Evolutionary conservation across 495 filamentous ascomycete genomes (phyloP).

Genomic region (Neurospora sp.): DNA sequence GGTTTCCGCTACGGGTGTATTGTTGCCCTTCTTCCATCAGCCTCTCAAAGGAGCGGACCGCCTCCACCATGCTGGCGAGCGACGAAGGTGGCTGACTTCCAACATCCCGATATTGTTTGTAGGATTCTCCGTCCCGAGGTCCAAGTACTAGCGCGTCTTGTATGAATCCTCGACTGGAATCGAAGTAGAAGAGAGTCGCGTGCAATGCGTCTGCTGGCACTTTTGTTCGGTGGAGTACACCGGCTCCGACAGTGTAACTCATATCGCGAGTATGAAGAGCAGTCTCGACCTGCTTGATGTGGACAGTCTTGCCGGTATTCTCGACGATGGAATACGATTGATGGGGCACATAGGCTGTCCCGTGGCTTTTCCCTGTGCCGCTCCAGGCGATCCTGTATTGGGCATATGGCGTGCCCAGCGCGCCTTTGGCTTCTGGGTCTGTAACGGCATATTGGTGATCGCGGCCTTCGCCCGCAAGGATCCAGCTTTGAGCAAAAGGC

Average conservation of each 20-base stretch:
- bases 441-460: slow-evolving; percentile 6
- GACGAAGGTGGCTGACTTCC: slow-evolving; percentile 1
- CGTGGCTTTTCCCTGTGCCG: slow-evolving; percentile 4
- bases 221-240: slow-evolving; percentile 3
- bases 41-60: slow-evolving; percentile 5
- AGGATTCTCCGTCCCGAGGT: slow-evolving; percentile 6
- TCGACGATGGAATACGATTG: slow-evolving; percentile 6
- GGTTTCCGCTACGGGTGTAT: background rate
- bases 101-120: slow-evolving; percentile 8
- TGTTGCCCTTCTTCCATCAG: slow-evolving; percentile 2
- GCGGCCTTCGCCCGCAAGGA: slow-evolving; percentile 15
- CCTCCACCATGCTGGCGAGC: slow-evolving; percentile 7
- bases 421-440: background rate
- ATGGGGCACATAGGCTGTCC: slow-evolving; percentile 6
- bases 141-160: slow-evolving; percentile 11
- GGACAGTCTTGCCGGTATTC: slow-evolving; percentile 6
- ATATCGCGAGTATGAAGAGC: background rate
- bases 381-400: slow-evolving; percentile 12
- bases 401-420: slow-evolving; percentile 6
- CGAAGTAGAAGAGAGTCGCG: slow-evolving; percentile 16
- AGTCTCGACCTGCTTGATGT: background rate
- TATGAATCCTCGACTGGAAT: slow-evolving; percentile 8
- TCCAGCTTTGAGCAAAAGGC: slow-evolving; percentile 16
- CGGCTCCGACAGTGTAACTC: slow-evolving; percentile 9
- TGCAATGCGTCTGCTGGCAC: slow-evolving; percentile 7